These are phyloP conservation scores for Taphrina confusa DNA, from an alignment of 1,139 yeast species.

Conservation along the genomic window DNA sequence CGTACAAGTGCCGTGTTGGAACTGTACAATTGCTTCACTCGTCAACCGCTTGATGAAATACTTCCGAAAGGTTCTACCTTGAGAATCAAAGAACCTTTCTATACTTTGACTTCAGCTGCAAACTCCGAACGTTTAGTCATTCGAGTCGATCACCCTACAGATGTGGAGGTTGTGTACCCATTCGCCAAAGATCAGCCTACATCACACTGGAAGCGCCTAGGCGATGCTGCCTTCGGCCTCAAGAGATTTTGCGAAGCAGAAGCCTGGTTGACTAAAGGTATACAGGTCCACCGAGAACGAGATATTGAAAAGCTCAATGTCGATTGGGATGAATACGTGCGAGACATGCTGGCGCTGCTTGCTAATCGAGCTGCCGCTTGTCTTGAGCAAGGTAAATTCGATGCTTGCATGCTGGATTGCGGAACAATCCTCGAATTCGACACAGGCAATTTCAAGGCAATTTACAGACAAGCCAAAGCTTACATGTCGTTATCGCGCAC, in stretches of 20 bases:
- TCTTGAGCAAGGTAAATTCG: slow-evolving; percentile 6
- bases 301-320: background rate
- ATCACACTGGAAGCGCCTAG: slow-evolving; percentile 6
- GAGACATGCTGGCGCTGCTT: background rate
- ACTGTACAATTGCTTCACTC: slow-evolving; percentile 11
- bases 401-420: slow-evolving; percentile 8
- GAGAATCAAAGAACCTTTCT: slow-evolving; percentile 16
- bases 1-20: slow-evolving; percentile 1
- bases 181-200: background rate
- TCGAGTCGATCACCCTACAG: slow-evolving; percentile 29
- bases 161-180: slow-evolving; percentile 4
- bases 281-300: background rate
- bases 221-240: slow-evolving; percentile 9
- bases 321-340: background rate
- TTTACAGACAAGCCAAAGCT: slow-evolving; percentile 17
- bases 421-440: background rate
- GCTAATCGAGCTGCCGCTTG: slow-evolving; percentile 17
- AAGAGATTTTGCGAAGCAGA: slow-evolving; percentile 8
- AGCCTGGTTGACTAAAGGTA: slow-evolving; percentile 4
- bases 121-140: slow-evolving; percentile 6
- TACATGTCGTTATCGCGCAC: background rate
- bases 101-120: slow-evolving; percentile 3
- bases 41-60: slow-evolving; percentile 15
- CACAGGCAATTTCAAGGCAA: slow-evolving; percentile 1
- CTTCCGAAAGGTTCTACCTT: slow-evolving; percentile 12